Evolutionary conservation across 2,329 filamentous ascomycete genomes (phyloP).

Genomic region (Cordyceps pruinosa): DNA sequence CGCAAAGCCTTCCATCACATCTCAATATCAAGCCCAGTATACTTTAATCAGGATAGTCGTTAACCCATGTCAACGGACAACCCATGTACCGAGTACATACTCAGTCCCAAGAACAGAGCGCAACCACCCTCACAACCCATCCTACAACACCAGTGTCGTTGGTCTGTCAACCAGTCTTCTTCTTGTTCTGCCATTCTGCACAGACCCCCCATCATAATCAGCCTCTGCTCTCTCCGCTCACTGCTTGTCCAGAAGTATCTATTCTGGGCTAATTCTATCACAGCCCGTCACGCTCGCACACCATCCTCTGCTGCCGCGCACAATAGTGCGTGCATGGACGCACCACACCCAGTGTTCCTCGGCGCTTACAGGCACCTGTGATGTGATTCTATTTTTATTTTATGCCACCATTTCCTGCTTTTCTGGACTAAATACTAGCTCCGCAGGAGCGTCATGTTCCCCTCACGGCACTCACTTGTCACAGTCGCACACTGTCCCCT

Average conservation of each 20-base stretch:
- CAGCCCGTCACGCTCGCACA: not conserved
- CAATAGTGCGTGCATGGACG: not conserved
- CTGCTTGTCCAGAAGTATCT: not conserved
- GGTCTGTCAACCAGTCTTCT: too few species aligned
- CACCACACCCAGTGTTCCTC: not conserved
- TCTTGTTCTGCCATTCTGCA: not conserved
- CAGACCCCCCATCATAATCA: not conserved
- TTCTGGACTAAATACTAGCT: constrained; percentile 14
- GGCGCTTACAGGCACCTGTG: constrained; percentile 14
- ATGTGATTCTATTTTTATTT: constrained; percentile 30
- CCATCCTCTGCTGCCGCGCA: not conserved
- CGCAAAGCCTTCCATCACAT: not conserved
- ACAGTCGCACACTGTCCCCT: not conserved
- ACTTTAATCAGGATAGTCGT: not conserved
- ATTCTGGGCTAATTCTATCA: constrained; percentile 6
- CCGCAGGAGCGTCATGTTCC: not conserved
- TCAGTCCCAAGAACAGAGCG: too few species aligned
- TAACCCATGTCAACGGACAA: not conserved
- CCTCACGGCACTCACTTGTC: not conserved
- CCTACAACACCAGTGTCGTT: too few species aligned
- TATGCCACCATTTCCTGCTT: constrained; percentile 20
- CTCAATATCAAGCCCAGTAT: not conserved
- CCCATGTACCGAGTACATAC: too few species aligned
- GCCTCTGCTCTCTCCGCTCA: not conserved
- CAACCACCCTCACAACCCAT: too few species aligned